Evolutionary conservation across 345 rosid genomes (phyloP).

Genomic region (Salix suchowensis): DNA sequence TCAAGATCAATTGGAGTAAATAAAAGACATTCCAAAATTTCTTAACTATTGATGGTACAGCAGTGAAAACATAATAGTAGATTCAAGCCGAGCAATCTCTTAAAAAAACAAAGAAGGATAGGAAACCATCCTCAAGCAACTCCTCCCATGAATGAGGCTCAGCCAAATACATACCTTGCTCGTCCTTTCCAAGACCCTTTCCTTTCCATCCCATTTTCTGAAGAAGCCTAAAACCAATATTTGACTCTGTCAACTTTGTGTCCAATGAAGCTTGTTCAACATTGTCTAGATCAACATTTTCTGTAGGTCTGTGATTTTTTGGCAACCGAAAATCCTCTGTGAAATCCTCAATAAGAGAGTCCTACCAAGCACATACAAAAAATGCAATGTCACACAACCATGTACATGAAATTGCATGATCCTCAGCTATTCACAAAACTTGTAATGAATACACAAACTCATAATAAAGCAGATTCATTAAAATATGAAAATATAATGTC

Average conservation of each 20-base stretch:
- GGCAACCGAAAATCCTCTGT: slow-evolving; percentile 76
- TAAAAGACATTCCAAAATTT: background rate
- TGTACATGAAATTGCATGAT: background rate
- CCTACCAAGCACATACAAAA: slow-evolving; percentile 41
- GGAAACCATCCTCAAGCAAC: background rate
- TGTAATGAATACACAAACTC: background rate
- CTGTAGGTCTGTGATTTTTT: slow-evolving; percentile 60
- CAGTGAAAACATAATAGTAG: background rate
- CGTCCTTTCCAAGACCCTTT: slow-evolving; percentile 91
- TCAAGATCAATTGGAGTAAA: background rate
- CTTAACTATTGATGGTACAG: background rate
- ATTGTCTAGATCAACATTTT: slow-evolving; percentile 77
- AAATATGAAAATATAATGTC: background rate
- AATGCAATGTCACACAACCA: slow-evolving; percentile 4
- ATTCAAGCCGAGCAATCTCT: background rate
- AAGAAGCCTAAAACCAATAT: slow-evolving; percentile 89
- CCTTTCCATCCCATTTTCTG: slow-evolving; percentile 99
- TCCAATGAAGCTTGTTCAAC: slow-evolving; percentile 91
- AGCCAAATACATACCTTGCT: slow-evolving; percentile 54
- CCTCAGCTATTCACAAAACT: background rate
- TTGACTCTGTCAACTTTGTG: slow-evolving; percentile 70
- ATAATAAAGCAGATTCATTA: background rate
- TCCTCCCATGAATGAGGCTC: background rate
- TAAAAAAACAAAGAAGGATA: background rate
- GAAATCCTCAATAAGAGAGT: slow-evolving; percentile 58